Conservation (phyloP, 768 basidiomycete genomes). For the Macrocybe gigantea region DNA sequence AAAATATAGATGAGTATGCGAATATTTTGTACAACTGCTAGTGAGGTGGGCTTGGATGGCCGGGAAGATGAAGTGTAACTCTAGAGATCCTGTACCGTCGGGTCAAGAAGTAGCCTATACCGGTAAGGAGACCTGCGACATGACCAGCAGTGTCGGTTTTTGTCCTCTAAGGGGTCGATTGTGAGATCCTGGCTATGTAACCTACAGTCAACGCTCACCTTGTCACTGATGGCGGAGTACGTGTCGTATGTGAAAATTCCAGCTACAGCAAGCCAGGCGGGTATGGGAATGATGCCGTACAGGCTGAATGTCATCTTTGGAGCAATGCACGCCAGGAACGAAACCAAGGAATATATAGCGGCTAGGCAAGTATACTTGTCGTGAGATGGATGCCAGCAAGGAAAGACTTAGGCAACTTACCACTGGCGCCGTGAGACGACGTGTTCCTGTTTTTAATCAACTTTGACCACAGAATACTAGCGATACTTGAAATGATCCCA, state of each 20-base stretch:
- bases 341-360: constrained; percentile 65
- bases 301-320: constrained; percentile 63
- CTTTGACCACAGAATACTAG: constrained; percentile 44
- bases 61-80: background rate
- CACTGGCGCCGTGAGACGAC: constrained; percentile 66
- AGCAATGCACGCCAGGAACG: constrained; percentile 65
- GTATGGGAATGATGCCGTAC: constrained; percentile 74
- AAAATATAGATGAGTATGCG: no score
- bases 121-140: constrained; percentile 60
- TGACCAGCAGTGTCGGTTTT: constrained; percentile 61
- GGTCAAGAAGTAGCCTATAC: constrained; percentile 47
- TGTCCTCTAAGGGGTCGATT: constrained; percentile 30
- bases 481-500: constrained; percentile 50
- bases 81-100: constrained; percentile 29
- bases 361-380: constrained; percentile 28
- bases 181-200: background rate
- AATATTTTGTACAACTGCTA: no score
- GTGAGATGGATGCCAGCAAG: no score
- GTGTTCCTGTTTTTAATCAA: constrained; percentile 28
- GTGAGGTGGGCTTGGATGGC: no score
- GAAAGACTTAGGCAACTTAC: constrained; percentile 27
- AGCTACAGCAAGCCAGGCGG: constrained; percentile 69
- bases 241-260: constrained; percentile 63
- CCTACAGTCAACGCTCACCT: constrained; percentile 19
- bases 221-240: constrained; percentile 35